These are phyloP conservation scores for Pichia sp. DNA, from an alignment of 1,139 yeast species.

Conservation along the genomic window DNA sequence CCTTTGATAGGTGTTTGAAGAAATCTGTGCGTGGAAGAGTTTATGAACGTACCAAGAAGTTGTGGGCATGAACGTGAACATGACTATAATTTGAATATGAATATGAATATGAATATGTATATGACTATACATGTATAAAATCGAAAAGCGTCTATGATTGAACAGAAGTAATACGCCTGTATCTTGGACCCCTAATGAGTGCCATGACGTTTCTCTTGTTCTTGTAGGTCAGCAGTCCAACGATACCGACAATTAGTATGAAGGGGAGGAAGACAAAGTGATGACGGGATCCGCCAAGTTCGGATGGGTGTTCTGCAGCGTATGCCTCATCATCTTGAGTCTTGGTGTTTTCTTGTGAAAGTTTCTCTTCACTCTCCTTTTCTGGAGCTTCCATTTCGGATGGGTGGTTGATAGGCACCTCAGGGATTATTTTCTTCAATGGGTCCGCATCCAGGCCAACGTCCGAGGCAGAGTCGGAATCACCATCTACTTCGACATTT, in stretches of 20 bases:
- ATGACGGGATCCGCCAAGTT: constrained; percentile 8
- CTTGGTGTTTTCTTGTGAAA: neutral
- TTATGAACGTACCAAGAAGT: constrained; percentile 8
- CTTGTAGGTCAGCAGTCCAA: constrained; percentile 14
- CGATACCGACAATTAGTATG: constrained; percentile 12
- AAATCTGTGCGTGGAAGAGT: constrained; percentile 6
- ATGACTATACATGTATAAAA: too few species aligned
- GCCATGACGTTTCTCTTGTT: constrained; percentile 16
- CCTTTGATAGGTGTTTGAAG: neutral
- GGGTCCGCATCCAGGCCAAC: too few species aligned
- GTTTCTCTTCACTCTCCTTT: neutral
- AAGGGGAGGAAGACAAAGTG: constrained; percentile 16
- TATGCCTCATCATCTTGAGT: constrained; percentile 12
- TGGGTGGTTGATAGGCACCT: neutral
- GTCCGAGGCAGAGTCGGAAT: too few species aligned
- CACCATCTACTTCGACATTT: neutral
- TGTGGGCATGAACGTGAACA: neutral
- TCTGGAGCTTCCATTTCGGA: neutral
- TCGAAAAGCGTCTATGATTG: neutral
- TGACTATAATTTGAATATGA: neutral
- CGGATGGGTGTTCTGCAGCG: constrained; percentile 7
- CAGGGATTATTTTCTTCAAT: too few species aligned
- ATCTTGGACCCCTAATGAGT: constrained; percentile 24
- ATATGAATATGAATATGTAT: too few species aligned
- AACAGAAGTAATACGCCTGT: constrained; percentile 18